Percentiles rank a stretch among this genome's conserved stretches.
phyloP scores from a whole-genome alignment of 805 yeast genomes.

The Vanderwaltozyma verrucispora region DNA sequence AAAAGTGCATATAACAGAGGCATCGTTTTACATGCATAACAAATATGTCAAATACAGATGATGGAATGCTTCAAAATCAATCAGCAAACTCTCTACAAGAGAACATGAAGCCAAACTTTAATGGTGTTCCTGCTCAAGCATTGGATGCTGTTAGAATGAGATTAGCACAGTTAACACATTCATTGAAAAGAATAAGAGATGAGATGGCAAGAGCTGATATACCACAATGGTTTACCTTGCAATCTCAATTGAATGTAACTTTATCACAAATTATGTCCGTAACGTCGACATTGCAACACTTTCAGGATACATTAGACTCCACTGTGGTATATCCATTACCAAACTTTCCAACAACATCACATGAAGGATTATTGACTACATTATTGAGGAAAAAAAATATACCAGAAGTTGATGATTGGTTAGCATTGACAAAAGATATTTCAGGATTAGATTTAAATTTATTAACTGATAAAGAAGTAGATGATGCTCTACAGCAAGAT shows the following conservation, averaged over 20 bases:
- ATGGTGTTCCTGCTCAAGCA: slow-evolving; percentile 49
- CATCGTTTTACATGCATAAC: too few species aligned
- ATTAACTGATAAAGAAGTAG: slow-evolving; percentile 18
- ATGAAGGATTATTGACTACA: slow-evolving; percentile 74
- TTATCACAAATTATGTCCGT: slow-evolving; percentile 74
- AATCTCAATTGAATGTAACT: slow-evolving; percentile 73
- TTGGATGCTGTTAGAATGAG: slow-evolving; percentile 54
- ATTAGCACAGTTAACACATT: slow-evolving; percentile 49
- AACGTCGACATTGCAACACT: slow-evolving; percentile 54
- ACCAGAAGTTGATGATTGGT: slow-evolving; percentile 90
- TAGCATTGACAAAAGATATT: slow-evolving; percentile 35
- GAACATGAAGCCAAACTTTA: slow-evolving; percentile 22
- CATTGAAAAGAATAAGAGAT: slow-evolving; percentile 45
- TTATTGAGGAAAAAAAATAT: slow-evolving; percentile 75
- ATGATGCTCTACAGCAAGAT: slow-evolving; percentile 30
- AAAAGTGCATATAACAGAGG: too few species aligned
- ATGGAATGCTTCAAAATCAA: neutral
- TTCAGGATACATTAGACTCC: slow-evolving; percentile 45
- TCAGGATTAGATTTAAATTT: slow-evolving; percentile 23
- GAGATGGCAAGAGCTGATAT: slow-evolving; percentile 38
- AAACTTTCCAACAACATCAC: slow-evolving; percentile 74
- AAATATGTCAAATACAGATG: neutral
- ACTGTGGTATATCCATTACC: slow-evolving; percentile 81
- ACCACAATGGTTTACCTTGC: slow-evolving; percentile 51
- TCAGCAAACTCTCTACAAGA: slow-evolving; percentile 8